Evolutionary conservation across 768 basidiomycete genomes (phyloP), one percentile per base, ranked within the genome.

Genomic region (Leccinum variicolor): DNA sequence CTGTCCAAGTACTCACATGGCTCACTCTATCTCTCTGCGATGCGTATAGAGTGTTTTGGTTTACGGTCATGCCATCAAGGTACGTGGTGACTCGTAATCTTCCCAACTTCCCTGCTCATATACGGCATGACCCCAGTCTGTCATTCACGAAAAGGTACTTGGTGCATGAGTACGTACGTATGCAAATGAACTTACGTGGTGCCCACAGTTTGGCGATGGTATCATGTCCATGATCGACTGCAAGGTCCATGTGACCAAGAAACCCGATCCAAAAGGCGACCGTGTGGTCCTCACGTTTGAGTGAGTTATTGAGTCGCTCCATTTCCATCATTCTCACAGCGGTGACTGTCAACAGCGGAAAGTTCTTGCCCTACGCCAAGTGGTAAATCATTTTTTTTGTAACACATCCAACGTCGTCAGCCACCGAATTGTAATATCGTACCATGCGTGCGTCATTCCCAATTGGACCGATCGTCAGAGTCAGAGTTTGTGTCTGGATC

Each of bases 181-280:
- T 19, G 28, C 9, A 14, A 6, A 17, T 53, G 46, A 43, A 33
- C 57, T 61, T 19, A 58, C 49, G 21, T 17, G 13, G 2, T 25
- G 4, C 19, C 7, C 9, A 11, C 51, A 89, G 87, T 92, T 91
- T 61, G 90, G 90, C 6, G 90, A 92, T 64, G 90, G 90, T 5
- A 92, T 92, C 59, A 91, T 92, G 89, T 89, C 87, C 19, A 89
- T 92, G 87, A 90, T 92, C 56, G 90, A 92, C 69, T 92, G 90
- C 72, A 85, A 82, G 62, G 79, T 92, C 59, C 78, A 77, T 49
- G 76, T 92, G 47, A 76, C 82, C 59, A 83, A 77, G 74, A 91
- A 92, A 69, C 77, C 79, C 15, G 83, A 91, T 64, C 88, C 89
- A 15, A 89, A 86, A 65, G 90, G 90, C 34, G 89, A 92, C 63